Evolutionary conservation across 768 basidiomycete genomes (phyloP), one percentile per base, ranked within the genome.

Genomic region (Mycena epipterygia): DNA sequence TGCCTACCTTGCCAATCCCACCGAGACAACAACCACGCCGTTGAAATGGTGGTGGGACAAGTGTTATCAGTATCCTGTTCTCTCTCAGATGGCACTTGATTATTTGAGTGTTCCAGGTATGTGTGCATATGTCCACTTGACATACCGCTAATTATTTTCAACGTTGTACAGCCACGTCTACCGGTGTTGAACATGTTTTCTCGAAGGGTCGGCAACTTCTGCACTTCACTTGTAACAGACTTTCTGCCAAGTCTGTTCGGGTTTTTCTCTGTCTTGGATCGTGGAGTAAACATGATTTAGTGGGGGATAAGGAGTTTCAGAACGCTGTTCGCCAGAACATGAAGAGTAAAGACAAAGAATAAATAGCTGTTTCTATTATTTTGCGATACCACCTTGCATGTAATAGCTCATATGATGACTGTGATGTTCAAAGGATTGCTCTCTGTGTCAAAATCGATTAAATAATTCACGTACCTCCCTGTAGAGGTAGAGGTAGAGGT

Each of bases 161-260:
- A 17, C 19, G n/a, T 35, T n/a, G n/a, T 14, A 29, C 58, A 74
- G 70, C 75, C 16, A 76, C 68, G 2, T 76, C 74, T 27, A 75
- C 74, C 41, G 72, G n/a, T n/a, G n/a, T n/a, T n/a, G n/a, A n/a
- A n/a, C n/a, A n/a, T n/a, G 65, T 75, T 8, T 76, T 76, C 44
- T 75, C 72, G 5, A 68, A 73, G 39, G 75, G 75, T 8, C 44
- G 65, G 27, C 72, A 74, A 27, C 52, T 75, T n/a, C 67, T 76
- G 14, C 56, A 61, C 52, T 76, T 74, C 61, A 74, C 74, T 12
- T 67, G 53, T 19, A 75, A 75, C 56, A 42, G 59, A 17, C 56
- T 74, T 8, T 61, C 63, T 17, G 53, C 23, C 25, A 48, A 58
- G 30, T 70, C 71, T n/a, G 59, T 75, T 59, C 62, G 53, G 0